Percentiles rank a stretch among this genome's conserved stretches.
Evolutionary conservation across 768 basidiomycete species (phyloP).

Genomic region (Pulveroboletus ravenelii): DNA sequence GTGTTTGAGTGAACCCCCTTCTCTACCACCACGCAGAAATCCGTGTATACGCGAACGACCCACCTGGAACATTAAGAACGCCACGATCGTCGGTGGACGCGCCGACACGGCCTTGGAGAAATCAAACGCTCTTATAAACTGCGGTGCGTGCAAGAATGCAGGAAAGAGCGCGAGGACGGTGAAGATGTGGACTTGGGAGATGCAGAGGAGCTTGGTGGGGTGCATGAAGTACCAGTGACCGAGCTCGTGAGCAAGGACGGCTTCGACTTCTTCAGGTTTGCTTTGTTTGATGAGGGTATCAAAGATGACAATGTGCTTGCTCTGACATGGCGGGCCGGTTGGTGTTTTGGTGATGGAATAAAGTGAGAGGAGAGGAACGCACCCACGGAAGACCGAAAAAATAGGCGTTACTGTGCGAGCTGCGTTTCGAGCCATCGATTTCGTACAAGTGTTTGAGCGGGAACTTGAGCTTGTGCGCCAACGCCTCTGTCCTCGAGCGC

Average conservation of each 20-base stretch:
- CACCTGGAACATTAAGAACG: slow-evolving; percentile 85
- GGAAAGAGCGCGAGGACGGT: slow-evolving; percentile 82
- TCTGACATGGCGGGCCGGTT: slow-evolving; percentile 36
- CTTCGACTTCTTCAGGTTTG: slow-evolving; percentile 89
- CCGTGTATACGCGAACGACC: background rate
- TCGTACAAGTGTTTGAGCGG: slow-evolving; percentile 93
- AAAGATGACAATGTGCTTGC: slow-evolving; percentile 94
- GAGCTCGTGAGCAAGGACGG: slow-evolving; percentile 95
- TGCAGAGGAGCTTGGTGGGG: slow-evolving; percentile 80
- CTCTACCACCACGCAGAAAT: too few species aligned
- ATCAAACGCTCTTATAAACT: slow-evolving; percentile 75
- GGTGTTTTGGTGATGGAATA: background rate
- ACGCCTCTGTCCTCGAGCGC: slow-evolving; percentile 66
- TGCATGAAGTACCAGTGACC: slow-evolving; percentile 96
- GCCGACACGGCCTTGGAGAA: slow-evolving; percentile 64
- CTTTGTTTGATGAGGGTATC: slow-evolving; percentile 94
- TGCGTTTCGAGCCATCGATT: slow-evolving; percentile 95
- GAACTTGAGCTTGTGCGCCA: slow-evolving; percentile 83
- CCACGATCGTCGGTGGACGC: slow-evolving; percentile 73
- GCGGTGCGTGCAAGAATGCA: slow-evolving; percentile 80
- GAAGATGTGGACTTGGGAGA: slow-evolving; percentile 87
- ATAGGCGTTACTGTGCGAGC: slow-evolving; percentile 96
- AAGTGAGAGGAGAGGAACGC: slow-evolving; percentile 14
- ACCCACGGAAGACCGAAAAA: slow-evolving; percentile 98
- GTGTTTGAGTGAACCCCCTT: too few species aligned